Conservation (phyloP, 148 eudicot genomes). For the Vaccinium darrowii region DNA sequence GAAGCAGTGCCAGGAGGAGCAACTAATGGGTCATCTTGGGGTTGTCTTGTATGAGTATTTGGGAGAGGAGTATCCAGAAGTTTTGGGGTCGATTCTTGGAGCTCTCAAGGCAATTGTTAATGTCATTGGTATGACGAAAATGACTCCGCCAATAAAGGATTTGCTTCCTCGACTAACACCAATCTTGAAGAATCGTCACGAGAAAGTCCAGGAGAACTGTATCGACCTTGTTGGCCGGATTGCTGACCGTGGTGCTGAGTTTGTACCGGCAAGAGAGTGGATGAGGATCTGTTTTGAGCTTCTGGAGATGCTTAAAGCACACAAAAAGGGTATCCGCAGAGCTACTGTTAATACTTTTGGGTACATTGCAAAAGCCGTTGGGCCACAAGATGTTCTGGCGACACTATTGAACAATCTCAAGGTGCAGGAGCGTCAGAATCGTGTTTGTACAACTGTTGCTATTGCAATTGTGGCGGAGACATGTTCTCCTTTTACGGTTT, state of each 20-base stretch:
- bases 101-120: conserved; percentile 93
- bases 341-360: conserved; percentile 97
- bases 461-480: conserved; percentile 98
- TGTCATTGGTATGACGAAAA: conserved; percentile 96
- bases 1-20: conserved; percentile 99
- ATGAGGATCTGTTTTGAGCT: conserved; percentile 98
- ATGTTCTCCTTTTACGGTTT: conserved; percentile 90
- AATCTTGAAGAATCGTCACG: conserved; percentile 90
- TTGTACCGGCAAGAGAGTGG: conserved; percentile 96
- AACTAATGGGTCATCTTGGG: conserved; percentile 97
- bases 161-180: conserved; percentile 88
- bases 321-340: conserved; percentile 89
- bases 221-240: conserved; percentile 94
- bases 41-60: conserved; percentile 91
- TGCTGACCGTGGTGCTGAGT: conserved; percentile 97
- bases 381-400: conserved; percentile 92
- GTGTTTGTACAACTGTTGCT: conserved; percentile 98
- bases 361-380: conserved; percentile 94
- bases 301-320: conserved; percentile 95
- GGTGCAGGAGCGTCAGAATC: conserved; percentile 95
- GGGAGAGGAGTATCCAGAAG: conserved; percentile 96
- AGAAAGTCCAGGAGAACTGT: conserved; percentile 95
- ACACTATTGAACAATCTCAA: conserved; percentile 85
- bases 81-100: conserved; percentile 88
- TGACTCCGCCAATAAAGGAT: conserved; percentile 97